A percentile compares a stretch with the other conserved stretches of the same genome.
phyloP scores from a whole-genome alignment of 2,329 filamentous ascomycete genomes.

The Neofusicoccum kwambonambiense region DNA sequence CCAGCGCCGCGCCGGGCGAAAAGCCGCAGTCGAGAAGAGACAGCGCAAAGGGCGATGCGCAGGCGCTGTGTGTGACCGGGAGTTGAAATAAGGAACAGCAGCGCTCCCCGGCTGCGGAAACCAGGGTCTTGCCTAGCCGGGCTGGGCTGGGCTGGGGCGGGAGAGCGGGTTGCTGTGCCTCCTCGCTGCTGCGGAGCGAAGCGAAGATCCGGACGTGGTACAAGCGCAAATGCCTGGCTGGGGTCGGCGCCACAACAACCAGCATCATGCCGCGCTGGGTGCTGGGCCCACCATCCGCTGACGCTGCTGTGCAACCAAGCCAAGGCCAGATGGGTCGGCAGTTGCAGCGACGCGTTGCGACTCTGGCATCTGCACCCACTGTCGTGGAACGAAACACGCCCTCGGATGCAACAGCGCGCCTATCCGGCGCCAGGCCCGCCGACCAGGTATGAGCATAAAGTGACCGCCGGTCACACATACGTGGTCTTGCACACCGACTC shows the following conservation, averaged over 20 bases:
- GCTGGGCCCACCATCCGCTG: not conserved
- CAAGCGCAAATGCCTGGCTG: constrained; percentile 5
- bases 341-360: constrained; percentile 7
- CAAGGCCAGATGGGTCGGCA: not conserved
- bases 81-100: constrained; percentile 17
- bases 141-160: not conserved
- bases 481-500: constrained; percentile 21
- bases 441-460: constrained; percentile 28
- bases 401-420: constrained; percentile 12
- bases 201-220: constrained; percentile 8
- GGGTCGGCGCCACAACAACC: constrained; percentile 1
- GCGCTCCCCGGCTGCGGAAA: not conserved
- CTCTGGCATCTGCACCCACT: constrained; percentile 9
- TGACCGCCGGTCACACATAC: constrained; percentile 31
- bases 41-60: not conserved
- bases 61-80: constrained; percentile 11
- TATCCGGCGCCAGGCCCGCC: constrained; percentile 10
- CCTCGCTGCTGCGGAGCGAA: not conserved
- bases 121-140: not conserved
- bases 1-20: not conserved
- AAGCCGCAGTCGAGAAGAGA: not conserved
- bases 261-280: not conserved
- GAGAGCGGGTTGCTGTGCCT: not conserved
- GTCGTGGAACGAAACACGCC: constrained; percentile 2
- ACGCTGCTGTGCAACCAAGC: not conserved